phyloP scores from a whole-genome alignment of 2,329 filamentous ascomycete genomes.

The Fusarium caatingaense region DNA sequence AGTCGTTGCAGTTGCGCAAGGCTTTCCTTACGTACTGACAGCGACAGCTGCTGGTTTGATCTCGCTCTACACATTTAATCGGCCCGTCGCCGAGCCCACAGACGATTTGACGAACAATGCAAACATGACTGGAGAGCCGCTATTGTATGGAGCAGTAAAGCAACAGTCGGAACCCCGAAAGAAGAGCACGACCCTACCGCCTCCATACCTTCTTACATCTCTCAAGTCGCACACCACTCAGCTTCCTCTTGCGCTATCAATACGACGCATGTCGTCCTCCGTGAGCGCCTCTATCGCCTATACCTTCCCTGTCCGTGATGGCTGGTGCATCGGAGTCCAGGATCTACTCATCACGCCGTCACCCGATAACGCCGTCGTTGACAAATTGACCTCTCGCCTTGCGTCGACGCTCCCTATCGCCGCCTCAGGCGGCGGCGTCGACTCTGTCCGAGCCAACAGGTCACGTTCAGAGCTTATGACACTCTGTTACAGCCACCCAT shows the following conservation, averaged over 20 bases:
- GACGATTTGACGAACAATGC: slow-evolving; percentile 6
- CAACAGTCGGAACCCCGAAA: background rate
- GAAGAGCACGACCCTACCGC: slow-evolving; percentile 25
- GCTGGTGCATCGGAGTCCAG: slow-evolving; percentile 93
- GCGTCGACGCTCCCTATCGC: slow-evolving; percentile 52
- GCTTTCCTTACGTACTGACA: slow-evolving; percentile 80
- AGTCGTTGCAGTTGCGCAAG: slow-evolving; percentile 77
- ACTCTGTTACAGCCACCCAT: slow-evolving; percentile 82
- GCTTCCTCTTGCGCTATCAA: slow-evolving; percentile 82
- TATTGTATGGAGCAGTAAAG: background rate
- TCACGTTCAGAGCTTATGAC: slow-evolving; percentile 58
- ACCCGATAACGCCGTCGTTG: slow-evolving; percentile 39
- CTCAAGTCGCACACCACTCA: slow-evolving; percentile 83
- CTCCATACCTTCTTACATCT: slow-evolving; percentile 72
- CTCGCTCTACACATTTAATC: slow-evolving; percentile 77
- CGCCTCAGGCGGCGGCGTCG: slow-evolving; percentile 29
- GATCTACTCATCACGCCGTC: slow-evolving; percentile 74
- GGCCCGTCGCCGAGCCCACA: slow-evolving; percentile 19
- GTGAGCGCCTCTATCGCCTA: slow-evolving; percentile 89
- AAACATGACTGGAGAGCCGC: background rate
- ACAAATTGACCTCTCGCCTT: slow-evolving; percentile 52
- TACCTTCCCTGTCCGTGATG: slow-evolving; percentile 79
- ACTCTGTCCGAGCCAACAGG: slow-evolving; percentile 13
- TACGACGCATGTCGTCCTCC: slow-evolving; percentile 72
- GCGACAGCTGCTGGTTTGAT: slow-evolving; percentile 80